These are phyloP conservation scores for Trichoderma koningii DNA, from an alignment of 2,329 filamentous ascomycete species.

Conservation along the genomic window DNA sequence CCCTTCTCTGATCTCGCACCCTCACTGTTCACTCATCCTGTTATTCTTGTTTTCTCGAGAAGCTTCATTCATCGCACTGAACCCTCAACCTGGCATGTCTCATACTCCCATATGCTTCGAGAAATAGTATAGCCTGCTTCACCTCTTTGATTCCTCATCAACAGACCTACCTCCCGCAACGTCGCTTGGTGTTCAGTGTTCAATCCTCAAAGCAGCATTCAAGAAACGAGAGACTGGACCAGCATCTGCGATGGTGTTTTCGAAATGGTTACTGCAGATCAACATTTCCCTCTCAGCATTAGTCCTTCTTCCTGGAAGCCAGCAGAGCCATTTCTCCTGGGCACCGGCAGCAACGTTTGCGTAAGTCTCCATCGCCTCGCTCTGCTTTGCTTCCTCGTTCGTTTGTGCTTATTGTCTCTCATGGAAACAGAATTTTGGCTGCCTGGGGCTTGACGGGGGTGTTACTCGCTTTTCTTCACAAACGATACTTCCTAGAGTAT, in stretches of 20 bases:
- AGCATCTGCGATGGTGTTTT: slow-evolving; percentile 12
- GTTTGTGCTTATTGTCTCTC: background rate
- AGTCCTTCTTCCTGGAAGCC: slow-evolving; percentile 20
- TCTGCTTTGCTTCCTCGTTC: background rate
- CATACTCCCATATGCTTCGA: background rate
- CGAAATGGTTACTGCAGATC: slow-evolving; percentile 20
- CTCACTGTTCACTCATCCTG: background rate
- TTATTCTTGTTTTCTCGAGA: background rate
- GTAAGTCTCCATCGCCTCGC: slow-evolving; percentile 8
- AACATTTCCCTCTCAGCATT: slow-evolving; percentile 23
- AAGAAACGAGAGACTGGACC: background rate
- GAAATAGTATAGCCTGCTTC: background rate
- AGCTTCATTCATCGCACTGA: background rate
- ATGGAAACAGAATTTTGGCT: background rate
- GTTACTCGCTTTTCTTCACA: slow-evolving; percentile 9
- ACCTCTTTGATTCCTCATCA: background rate
- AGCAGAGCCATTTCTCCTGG: slow-evolving; percentile 18
- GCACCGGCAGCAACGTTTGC: slow-evolving; percentile 18
- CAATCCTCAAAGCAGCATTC: background rate
- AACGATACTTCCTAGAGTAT: slow-evolving; percentile 14
- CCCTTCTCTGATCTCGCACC: background rate
- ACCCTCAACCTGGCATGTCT: background rate
- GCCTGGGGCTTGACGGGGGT: slow-evolving; percentile 14
- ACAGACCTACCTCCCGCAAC: background rate
- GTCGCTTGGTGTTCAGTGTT: background rate